A percentile compares a stretch with the other conserved stretches of the same genome.
Evolutionary conservation across 2,329 filamentous ascomycete genomes (phyloP).

Genomic region (Ascochyta fabae): DNA sequence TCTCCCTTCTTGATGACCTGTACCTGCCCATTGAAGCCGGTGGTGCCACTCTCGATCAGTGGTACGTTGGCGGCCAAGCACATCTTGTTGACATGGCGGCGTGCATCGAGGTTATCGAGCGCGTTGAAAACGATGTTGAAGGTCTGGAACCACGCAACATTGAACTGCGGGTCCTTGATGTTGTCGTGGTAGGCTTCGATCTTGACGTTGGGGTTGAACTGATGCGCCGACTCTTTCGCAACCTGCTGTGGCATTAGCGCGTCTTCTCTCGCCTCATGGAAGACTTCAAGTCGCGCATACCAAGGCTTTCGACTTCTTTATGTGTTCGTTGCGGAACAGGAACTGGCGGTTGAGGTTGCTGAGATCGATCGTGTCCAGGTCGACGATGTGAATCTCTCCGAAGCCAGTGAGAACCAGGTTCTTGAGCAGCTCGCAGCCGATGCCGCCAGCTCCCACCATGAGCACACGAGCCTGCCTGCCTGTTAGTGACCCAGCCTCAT

Average conservation of each 20-base stretch:
- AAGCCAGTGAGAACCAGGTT: conserved; percentile 93
- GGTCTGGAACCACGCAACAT: conserved; percentile 81
- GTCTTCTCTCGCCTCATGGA: neutral
- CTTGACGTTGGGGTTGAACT: conserved; percentile 87
- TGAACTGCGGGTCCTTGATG: conserved; percentile 89
- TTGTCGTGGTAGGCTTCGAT: conserved; percentile 92
- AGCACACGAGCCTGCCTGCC: conserved; percentile 76
- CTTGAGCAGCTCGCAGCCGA: conserved; percentile 96
- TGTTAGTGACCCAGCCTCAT: conserved; percentile 29
- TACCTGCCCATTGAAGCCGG: conserved; percentile 96
- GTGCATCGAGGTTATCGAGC: conserved; percentile 91
- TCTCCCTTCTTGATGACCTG: conserved; percentile 92
- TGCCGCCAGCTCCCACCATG: conserved; percentile 95
- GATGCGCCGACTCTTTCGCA: conserved; percentile 87
- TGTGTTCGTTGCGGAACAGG: conserved; percentile 93
- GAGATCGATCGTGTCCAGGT: conserved; percentile 97
- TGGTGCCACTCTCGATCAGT: conserved; percentile 94
- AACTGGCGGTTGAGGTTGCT: conserved; percentile 98
- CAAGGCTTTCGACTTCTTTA: conserved; percentile 94
- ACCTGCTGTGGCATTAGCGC: conserved; percentile 62
- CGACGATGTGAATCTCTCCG: conserved; percentile 90
- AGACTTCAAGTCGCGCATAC: conserved; percentile 58
- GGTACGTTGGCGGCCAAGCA: conserved; percentile 90
- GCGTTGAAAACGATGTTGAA: conserved; percentile 96
- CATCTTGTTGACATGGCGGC: conserved; percentile 97